Conservation (phyloP, 2,329 filamentous ascomycete species). For the Ascochyta rabiei region DNA sequence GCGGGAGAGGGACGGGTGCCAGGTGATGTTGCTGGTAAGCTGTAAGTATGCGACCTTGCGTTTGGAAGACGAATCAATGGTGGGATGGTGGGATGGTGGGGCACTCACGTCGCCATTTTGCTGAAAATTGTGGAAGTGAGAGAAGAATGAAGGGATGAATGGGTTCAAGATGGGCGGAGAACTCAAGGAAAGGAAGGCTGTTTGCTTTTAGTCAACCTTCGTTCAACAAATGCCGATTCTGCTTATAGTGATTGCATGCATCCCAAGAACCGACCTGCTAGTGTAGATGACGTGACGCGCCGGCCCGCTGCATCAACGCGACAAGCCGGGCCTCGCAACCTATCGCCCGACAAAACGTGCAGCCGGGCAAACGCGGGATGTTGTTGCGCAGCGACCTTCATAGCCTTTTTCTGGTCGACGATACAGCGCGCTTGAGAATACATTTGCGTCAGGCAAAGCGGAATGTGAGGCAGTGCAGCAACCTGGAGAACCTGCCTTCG, state of each 20-base stretch:
- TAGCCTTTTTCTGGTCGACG: neutral
- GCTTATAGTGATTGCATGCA: slow-evolving; percentile 12
- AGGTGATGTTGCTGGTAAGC: slow-evolving; percentile 78
- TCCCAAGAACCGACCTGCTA: slow-evolving; percentile 15
- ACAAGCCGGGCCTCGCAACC: slow-evolving; percentile 15
- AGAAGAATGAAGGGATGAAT: neutral
- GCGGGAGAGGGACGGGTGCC: slow-evolving; percentile 82
- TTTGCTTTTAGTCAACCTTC: slow-evolving; percentile 2
- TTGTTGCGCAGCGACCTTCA: neutral
- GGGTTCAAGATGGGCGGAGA: neutral
- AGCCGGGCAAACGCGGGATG: neutral
- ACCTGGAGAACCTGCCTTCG: neutral
- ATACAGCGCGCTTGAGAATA: neutral
- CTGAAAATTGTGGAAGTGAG: neutral
- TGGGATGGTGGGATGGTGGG: slow-evolving; percentile 35
- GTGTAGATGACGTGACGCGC: slow-evolving; percentile 19
- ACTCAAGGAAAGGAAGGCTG: neutral
- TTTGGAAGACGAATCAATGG: neutral
- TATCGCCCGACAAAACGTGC: slow-evolving; percentile 10
- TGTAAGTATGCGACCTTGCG: slow-evolving; percentile 20
- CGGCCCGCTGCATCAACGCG: slow-evolving; percentile 12
- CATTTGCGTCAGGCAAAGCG: too few species aligned
- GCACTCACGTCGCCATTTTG: slow-evolving; percentile 46
- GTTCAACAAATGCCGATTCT: slow-evolving; percentile 13
- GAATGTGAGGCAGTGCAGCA: neutral